Evolutionary conservation across 2,329 filamentous ascomycete genomes (phyloP).

Genomic region (Coleophoma eucalyptorum): DNA sequence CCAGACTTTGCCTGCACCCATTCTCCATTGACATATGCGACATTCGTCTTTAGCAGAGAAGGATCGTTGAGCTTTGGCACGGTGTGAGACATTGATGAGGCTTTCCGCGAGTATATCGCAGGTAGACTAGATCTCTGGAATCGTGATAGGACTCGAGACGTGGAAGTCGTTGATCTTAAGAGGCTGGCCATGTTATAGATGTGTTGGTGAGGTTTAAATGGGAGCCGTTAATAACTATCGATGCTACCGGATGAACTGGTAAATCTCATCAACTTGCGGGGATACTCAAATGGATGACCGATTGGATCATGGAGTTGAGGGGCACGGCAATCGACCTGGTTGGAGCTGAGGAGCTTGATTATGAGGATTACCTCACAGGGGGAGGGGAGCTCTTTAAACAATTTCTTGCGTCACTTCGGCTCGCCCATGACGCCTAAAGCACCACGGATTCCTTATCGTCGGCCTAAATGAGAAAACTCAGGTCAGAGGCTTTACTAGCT

Average conservation of each 20-base stretch:
- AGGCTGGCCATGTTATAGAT: conserved; percentile 17
- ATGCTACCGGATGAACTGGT: too few species aligned
- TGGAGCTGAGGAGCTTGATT: too few species aligned
- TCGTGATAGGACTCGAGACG: conserved; percentile 14
- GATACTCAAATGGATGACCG: neutral
- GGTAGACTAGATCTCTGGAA: conserved; percentile 21
- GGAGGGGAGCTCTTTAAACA: too few species aligned
- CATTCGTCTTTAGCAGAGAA: conserved; percentile 78
- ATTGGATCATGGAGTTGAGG: too few species aligned
- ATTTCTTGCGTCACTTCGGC: too few species aligned
- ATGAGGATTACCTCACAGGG: too few species aligned
- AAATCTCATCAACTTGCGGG: neutral
- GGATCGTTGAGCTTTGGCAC: conserved; percentile 66
- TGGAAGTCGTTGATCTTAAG: conserved; percentile 14
- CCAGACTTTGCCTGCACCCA: conserved; percentile 84
- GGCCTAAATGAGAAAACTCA: too few species aligned
- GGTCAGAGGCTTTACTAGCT: too few species aligned
- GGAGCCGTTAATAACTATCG: neutral
- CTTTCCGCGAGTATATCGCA: conserved; percentile 12
- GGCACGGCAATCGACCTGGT: too few species aligned
- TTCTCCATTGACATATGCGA: conserved; percentile 84
- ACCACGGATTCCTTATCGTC: too few species aligned
- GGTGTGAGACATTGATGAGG: conserved; percentile 22
- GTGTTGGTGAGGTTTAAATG: too few species aligned
- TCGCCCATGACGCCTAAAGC: too few species aligned